Base-by-base conservation (phyloP, 1,139 yeast species). In the Nakaseomyces bracarensis region DNA sequence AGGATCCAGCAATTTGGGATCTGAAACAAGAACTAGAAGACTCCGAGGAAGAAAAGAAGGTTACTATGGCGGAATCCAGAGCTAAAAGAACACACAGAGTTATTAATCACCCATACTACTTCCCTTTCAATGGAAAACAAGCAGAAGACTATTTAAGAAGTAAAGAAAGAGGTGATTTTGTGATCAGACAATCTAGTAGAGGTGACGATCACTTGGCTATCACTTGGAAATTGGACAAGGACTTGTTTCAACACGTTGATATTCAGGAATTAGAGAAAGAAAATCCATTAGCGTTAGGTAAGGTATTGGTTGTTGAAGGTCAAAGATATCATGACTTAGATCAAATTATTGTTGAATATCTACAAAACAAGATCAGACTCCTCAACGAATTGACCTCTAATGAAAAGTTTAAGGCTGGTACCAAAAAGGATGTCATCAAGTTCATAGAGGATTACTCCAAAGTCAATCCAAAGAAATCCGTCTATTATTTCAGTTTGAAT, bases 161-260 rank as follows among this genome's bases (percentile, higher is more conserved):
- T 13, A 76, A 83, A 61, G 77, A 80, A 38, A 81, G 89, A 46
- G 99, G 99, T 40, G 96, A 86, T 55, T 77, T 87, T 66, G 95
- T 93, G 25, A 85, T 91, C 45, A 77, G 99, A 53, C 98, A 97
- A 9, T 87, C 96, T 1, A 85, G 95, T 6, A 79, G 81, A 48
- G 98, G 98, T 27, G 72, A 77, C 35, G 83, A 85, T 50, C 96
- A 79, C 62, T 72, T 91, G 53, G 89, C 96, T 2, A 82, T 89
- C 31, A 91, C 99, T 0, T 91, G 98, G 97, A 91, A 91, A 61
- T 89, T 93, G 30, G 91, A 86, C 46, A 91, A 84, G 56, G 83
- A 81, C 58, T 68, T 91, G 50, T 93, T 82, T 66, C 98, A 93
- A 61, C 97, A 91, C 61, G 70, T 93, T 49, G 89, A 87, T 53